Percentiles rank a stretch among this genome's conserved stretches.
These are phyloP conservation scores for Sedum album DNA, from an alignment of 164 flowering plant genomes.

Conservation along the genomic window DNA sequence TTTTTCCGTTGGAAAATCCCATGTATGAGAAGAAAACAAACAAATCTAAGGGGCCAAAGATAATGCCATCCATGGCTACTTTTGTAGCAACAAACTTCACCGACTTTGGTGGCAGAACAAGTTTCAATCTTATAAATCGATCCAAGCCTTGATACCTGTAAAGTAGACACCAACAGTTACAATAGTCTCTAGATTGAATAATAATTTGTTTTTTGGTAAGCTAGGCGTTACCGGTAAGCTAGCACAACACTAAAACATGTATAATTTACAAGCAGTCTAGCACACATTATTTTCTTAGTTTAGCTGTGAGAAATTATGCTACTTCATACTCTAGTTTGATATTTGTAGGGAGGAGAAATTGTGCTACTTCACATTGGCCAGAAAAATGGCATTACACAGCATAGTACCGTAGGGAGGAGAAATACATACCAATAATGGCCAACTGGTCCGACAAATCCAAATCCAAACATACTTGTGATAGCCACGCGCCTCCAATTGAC, in stretches of 20 bases:
- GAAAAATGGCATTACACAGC: neutral
- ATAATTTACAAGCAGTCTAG: neutral
- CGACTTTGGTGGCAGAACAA: conserved; percentile 53
- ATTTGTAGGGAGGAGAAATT: too few species aligned
- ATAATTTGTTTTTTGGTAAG: too few species aligned
- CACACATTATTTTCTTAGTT: neutral
- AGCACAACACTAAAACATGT: neutral
- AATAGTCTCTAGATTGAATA: too few species aligned
- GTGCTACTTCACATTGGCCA: neutral
- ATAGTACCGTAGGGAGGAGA: neutral
- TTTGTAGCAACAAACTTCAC: conserved; percentile 62
- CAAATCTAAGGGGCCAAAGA: conserved; percentile 78
- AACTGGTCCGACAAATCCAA: conserved; percentile 87
- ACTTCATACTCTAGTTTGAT: too few species aligned
- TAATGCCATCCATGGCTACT: conserved; percentile 64
- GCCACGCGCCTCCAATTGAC: conserved; percentile 82
- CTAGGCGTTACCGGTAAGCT: too few species aligned
- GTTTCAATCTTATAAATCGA: conserved; percentile 36
- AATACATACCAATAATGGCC: conserved; percentile 79
- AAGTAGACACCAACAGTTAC: neutral
- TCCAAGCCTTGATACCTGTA: conserved; percentile 86
- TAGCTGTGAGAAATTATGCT: neutral
- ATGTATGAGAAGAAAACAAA: conserved; percentile 75
- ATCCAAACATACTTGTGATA: conserved; percentile 75
- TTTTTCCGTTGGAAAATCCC: conserved; percentile 75